A percentile compares a stretch with the other conserved stretches of the same genome.
These are phyloP conservation scores for Primulina eburnea DNA, from an alignment of 257 asterid species.

Conservation along the genomic window DNA sequence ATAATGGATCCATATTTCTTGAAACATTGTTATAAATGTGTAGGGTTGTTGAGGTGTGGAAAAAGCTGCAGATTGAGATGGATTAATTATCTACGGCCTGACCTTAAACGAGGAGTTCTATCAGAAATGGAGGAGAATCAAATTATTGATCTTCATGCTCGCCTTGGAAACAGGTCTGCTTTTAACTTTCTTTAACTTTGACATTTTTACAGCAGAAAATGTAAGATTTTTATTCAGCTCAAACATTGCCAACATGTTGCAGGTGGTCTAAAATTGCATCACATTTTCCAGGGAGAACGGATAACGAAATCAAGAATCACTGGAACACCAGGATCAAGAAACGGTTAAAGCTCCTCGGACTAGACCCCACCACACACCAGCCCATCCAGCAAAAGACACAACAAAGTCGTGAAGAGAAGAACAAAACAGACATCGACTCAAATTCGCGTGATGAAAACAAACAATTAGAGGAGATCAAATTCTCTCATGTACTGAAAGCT, in stretches of 20 bases:
- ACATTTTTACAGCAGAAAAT: too few species aligned
- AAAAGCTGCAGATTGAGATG: slow-evolving; percentile 68
- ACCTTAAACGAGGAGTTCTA: slow-evolving; percentile 56
- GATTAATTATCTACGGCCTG: slow-evolving; percentile 66
- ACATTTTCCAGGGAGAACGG: slow-evolving; percentile 68
- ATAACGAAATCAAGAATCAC: slow-evolving; percentile 62
- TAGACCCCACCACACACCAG: slow-evolving; percentile 49
- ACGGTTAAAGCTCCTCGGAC: slow-evolving; percentile 42
- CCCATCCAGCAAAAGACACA: slow-evolving; percentile 27
- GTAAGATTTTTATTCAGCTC: too few species aligned
- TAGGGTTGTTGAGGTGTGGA: slow-evolving; percentile 60
- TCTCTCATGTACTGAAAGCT: neutral
- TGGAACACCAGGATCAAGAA: slow-evolving; percentile 81
- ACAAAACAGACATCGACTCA: neutral
- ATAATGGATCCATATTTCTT: neutral
- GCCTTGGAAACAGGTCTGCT: slow-evolving; percentile 68
- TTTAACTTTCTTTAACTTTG: neutral
- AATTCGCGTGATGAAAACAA: neutral
- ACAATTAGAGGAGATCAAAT: neutral
- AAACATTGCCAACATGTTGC: neutral
- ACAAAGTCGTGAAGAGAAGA: slow-evolving; percentile 15
- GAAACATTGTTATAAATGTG: neutral
- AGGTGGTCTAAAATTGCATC: slow-evolving; percentile 83
- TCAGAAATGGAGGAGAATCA: slow-evolving; percentile 58
- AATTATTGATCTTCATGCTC: slow-evolving; percentile 66